Base-by-base conservation (phyloP, 2,329 filamentous ascomycete genomes). In the Aspergillus sp. region DNA sequence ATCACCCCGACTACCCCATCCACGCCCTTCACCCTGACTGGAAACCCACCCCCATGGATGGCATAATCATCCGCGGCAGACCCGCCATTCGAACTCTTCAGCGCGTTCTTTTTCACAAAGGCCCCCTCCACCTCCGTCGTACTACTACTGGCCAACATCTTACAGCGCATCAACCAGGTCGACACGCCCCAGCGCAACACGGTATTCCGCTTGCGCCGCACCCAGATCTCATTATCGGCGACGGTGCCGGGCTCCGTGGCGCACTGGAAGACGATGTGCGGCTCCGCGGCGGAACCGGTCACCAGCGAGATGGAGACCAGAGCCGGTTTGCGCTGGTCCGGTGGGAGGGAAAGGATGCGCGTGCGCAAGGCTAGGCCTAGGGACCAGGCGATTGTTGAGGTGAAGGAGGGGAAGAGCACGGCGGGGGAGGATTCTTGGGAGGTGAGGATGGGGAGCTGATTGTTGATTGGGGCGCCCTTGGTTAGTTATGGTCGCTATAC, bases 11-110 rank as follows among this genome's bases (percentile, higher is more conserved):
- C 81, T 3, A 88, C 69, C 0, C 86, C 86, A 68, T 90, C 86
- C 1, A 90, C 84, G 0, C 84, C 84, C 45, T 71, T 70, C 5
- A 91, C 86, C 5, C 80, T 74, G 30, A 91, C 77, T 0, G 87
- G 87, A 52, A 87, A 80, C 0, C 76, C 87, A 26, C 87, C 87
- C 0, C 87, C 87, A 64, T 90, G 85, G 51, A 89, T 85, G 1
- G 86, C 86, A 70, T 86, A 91, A 30, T 78, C 72, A 45, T 75
- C 73, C 2, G 75, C 76, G 19, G 60, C 57, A 6, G 55, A 57
- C 2, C 63, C 61, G 10, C 73, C 72, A 43, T 75, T 76, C 36
- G 70, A 67, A 46, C 65, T 65, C 4, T 77, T 75, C 58, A 90
- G 69, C 32, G 76, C 81, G 59, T 79, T 86, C 62, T 85, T 84